phyloP scores from a whole-genome alignment of 225 moss, liverwort and hornwort genomes.

The Polytrichum commune region DNA sequence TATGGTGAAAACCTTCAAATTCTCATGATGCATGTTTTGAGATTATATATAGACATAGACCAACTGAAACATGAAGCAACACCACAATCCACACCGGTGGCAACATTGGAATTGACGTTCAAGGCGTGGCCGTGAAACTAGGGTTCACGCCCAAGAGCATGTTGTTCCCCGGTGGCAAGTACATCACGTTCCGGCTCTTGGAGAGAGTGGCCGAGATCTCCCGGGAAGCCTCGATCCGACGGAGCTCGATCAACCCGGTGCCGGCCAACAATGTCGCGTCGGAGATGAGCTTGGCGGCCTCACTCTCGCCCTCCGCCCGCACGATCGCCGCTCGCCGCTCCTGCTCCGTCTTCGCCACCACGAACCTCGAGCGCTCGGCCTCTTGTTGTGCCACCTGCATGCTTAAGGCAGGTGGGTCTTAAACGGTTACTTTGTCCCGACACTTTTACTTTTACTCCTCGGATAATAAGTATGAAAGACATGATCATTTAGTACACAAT shows the following conservation, averaged over 20 bases:
- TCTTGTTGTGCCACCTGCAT: constrained; percentile 18
- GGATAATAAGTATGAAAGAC: too few species aligned
- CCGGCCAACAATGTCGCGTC: constrained; percentile 6
- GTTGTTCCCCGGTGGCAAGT: constrained; percentile 8
- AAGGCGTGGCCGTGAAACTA: not conserved
- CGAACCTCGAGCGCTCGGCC: constrained; percentile 24
- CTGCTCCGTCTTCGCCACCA: constrained; percentile 25
- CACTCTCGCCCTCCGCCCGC: constrained; percentile 20
- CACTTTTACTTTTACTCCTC: too few species aligned
- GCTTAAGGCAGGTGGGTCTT: too few species aligned
- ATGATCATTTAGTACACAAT: too few species aligned
- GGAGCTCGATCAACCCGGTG: constrained; percentile 6
- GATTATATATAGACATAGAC: too few species aligned
- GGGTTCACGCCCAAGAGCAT: constrained; percentile 8
- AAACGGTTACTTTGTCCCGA: too few species aligned
- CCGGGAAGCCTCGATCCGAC: constrained; percentile 11
- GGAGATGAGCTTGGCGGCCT: constrained; percentile 14
- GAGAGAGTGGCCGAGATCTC: constrained; percentile 15
- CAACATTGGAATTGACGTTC: not conserved
- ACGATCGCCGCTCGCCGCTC: constrained; percentile 7
- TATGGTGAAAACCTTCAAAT: too few species aligned
- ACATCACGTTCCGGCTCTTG: constrained; percentile 7
- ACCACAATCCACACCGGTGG: too few species aligned
- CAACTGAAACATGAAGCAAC: too few species aligned
- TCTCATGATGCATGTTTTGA: too few species aligned